Evolutionary conservation across 2,329 filamentous ascomycete genomes (phyloP).

Genomic region (Eurotiales sp.): DNA sequence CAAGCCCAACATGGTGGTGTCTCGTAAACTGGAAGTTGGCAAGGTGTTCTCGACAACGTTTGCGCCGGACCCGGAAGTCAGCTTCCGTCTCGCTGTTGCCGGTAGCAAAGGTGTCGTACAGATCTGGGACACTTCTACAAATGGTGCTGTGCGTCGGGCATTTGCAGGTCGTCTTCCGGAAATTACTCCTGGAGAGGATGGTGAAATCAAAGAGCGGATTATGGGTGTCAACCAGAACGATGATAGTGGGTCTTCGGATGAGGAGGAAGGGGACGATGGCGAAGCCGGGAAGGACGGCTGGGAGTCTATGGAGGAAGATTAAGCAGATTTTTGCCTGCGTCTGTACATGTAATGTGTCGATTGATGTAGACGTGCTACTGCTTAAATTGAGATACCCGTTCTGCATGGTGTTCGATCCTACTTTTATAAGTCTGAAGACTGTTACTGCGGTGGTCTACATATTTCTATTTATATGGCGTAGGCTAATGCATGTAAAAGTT

Average conservation of each 20-base stretch:
- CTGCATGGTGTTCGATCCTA: neutral
- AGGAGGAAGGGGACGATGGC: constrained; percentile 52
- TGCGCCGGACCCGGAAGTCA: constrained; percentile 83
- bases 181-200: constrained; percentile 48
- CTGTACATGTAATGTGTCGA: neutral
- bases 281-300: constrained; percentile 47
- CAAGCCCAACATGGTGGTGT: constrained; percentile 85
- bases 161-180: constrained; percentile 71
- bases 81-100: constrained; percentile 87
- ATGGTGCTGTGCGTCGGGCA: constrained; percentile 74
- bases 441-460: no score
- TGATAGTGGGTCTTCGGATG: constrained; percentile 64
- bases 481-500: no score
- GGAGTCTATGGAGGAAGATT: constrained; percentile 56
- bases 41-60: constrained; percentile 91
- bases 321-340: no score
- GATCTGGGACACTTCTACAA: constrained; percentile 96
- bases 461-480: no score
- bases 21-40: constrained; percentile 86
- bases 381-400: constrained; percentile 6
- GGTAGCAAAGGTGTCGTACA: constrained; percentile 91
- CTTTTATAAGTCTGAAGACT: no score
- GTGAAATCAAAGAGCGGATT: constrained; percentile 67
- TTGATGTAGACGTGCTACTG: neutral
- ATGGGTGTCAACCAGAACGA: constrained; percentile 61